Conservation (phyloP, 1,284 basidiomycete genomes). For the Malassezia caprae region DNA sequence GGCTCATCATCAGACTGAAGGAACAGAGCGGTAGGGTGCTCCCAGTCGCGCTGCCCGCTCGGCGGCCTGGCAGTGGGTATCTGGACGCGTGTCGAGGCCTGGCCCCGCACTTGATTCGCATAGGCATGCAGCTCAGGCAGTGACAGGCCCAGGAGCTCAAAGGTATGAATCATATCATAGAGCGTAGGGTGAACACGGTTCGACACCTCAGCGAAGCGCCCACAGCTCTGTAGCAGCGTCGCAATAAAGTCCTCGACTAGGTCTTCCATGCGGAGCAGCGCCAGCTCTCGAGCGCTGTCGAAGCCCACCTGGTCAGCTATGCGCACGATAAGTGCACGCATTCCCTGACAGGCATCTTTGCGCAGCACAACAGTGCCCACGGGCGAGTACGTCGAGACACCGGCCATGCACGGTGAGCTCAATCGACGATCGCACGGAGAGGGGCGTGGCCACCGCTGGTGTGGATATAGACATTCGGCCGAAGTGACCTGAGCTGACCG, state of each 20-base stretch:
- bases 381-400: conserved; percentile 12
- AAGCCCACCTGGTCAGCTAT: conserved; percentile 21
- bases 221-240: conserved; percentile 6
- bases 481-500: neutral
- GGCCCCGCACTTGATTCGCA: neutral
- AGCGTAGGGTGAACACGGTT: conserved; percentile 20
- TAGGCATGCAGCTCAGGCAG: conserved; percentile 18
- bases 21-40: conserved; percentile 16
- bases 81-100: neutral
- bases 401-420: conserved; percentile 4
- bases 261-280: conserved; percentile 1
- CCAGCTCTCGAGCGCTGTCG: conserved; percentile 11
- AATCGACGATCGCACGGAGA: neutral
- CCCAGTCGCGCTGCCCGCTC: conserved; percentile 8
- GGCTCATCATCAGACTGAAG: conserved; percentile 25
- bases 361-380: conserved; percentile 11
- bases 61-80: neutral
- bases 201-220: conserved; percentile 20
- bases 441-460: neutral
- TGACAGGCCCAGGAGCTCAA: conserved; percentile 25
- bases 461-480: neutral
- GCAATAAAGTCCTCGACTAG: conserved; percentile 10
- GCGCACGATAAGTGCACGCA: conserved; percentile 20
- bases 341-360: conserved; percentile 14
- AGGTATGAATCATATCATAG: conserved; percentile 24